These are phyloP conservation scores for Quercus phellos DNA, from an alignment of 331 rosid genomes.

Conservation along the genomic window DNA sequence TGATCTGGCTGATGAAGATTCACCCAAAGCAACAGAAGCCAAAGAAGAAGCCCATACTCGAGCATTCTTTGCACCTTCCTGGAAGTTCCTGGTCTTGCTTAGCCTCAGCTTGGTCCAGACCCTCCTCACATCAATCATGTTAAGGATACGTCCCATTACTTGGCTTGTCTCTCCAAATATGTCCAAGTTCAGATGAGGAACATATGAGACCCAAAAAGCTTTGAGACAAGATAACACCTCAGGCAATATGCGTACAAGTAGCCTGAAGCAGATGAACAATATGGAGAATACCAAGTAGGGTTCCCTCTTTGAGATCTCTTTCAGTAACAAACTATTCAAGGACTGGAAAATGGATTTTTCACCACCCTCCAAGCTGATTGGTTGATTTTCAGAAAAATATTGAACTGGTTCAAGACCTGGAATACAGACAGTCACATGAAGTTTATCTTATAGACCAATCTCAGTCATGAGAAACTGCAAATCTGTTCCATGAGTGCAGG, in stretches of 20 bases:
- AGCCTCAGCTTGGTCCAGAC: conserved; percentile 60
- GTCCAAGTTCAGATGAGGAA: conserved; percentile 62
- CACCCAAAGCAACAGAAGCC: conserved; percentile 65
- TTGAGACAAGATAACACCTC: conserved; percentile 27
- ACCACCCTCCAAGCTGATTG: conserved; percentile 11
- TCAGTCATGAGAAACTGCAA: background rate
- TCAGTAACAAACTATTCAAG: conserved; percentile 21
- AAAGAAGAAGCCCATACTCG: conserved; percentile 76
- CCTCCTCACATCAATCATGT: conserved; percentile 60
- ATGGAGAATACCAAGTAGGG: conserved; percentile 50
- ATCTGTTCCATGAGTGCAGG: too few species aligned
- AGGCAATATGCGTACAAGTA: conserved; percentile 35
- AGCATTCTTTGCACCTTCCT: conserved; percentile 58
- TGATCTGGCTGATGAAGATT: conserved; percentile 47
- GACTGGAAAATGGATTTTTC: conserved; percentile 30
- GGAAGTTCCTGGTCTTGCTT: conserved; percentile 64
- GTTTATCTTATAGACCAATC: background rate
- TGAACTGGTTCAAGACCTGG: conserved; percentile 53
- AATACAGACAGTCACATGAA: conserved; percentile 7
- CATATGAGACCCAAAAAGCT: conserved; percentile 43
- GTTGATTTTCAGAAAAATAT: conserved; percentile 20
- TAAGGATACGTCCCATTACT: conserved; percentile 46
- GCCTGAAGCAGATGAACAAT: conserved; percentile 56
- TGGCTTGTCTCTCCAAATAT: conserved; percentile 70
- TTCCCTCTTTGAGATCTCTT: conserved; percentile 41